These are phyloP conservation scores for Xenosphaeropsis pyriputrescens DNA, from an alignment of 2,329 filamentous ascomycete genomes.

Conservation along the genomic window DNA sequence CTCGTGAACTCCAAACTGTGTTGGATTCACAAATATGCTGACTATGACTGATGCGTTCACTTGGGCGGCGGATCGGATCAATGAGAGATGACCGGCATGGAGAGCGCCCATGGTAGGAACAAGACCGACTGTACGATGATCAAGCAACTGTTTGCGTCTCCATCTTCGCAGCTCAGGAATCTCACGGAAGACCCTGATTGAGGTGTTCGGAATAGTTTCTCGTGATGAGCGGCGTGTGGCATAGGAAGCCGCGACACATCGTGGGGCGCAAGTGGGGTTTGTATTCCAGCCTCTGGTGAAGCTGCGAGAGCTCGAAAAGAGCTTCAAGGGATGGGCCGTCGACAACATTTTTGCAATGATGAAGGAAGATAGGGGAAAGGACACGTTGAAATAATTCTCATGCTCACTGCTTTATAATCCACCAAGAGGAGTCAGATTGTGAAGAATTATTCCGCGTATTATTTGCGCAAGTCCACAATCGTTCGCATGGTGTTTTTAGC, in stretches of 20 bases:
- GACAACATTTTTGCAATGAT: too few relatives aligned
- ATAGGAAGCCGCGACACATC: background rate
- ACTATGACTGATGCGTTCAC: constrained; percentile 83
- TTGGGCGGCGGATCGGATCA: constrained; percentile 69
- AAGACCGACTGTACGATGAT: constrained; percentile 63
- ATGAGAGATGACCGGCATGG: constrained; percentile 78
- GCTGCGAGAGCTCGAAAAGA: too few relatives aligned
- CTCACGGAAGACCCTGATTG: constrained; percentile 62
- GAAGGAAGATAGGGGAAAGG: too few relatives aligned
- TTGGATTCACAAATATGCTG: constrained; percentile 90
- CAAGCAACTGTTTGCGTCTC: constrained; percentile 48
- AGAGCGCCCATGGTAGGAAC: constrained; percentile 97
- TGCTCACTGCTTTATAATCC: too few relatives aligned
- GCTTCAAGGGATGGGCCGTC: too few relatives aligned
- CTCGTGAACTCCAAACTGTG: constrained; percentile 83
- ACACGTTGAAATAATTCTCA: too few relatives aligned
- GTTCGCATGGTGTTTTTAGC: too few relatives aligned
- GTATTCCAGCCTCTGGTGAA: too few relatives aligned
- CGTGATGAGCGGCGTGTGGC: background rate
- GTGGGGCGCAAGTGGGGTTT: too few relatives aligned
- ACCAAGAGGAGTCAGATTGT: too few relatives aligned
- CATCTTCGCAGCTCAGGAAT: constrained; percentile 56
- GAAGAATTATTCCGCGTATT: too few relatives aligned
- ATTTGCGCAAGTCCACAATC: too few relatives aligned
- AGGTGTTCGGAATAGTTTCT: constrained; percentile 31